A percentile compares a stretch with the other conserved stretches of the same genome.
Evolutionary conservation across 495 filamentous ascomycete genomes (phyloP).

Genomic region (Penicillium longicatenatum): DNA sequence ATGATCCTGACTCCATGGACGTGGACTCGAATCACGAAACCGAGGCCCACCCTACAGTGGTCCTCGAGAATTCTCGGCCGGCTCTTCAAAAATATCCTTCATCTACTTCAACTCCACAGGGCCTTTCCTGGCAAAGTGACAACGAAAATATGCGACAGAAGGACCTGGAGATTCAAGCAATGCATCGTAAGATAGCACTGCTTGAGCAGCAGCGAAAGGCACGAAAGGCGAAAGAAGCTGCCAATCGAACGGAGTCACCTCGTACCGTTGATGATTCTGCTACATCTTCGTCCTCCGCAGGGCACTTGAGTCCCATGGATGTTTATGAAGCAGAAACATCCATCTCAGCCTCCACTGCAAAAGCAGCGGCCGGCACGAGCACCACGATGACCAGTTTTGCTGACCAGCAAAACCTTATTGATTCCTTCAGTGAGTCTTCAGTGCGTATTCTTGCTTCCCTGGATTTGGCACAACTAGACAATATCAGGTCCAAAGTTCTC

Average conservation of each 20-base stretch:
- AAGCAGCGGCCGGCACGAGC: neutral
- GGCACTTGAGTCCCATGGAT: constrained; percentile 15
- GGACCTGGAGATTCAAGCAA: constrained; percentile 69
- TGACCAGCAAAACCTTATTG: constrained; percentile 8
- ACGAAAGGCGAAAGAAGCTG: constrained; percentile 56
- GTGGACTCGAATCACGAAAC: constrained; percentile 26
- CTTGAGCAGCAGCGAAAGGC: constrained; percentile 67
- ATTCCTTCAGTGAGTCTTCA: constrained; percentile 18
- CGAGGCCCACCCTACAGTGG: neutral
- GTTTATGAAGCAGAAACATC: constrained; percentile 11
- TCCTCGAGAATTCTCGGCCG: constrained; percentile 6
- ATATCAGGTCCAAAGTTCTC: constrained; percentile 34
- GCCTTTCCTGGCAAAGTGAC: constrained; percentile 34
- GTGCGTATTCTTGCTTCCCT: constrained; percentile 16
- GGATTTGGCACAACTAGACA: constrained; percentile 26
- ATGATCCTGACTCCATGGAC: constrained; percentile 43
- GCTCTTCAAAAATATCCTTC: constrained; percentile 15
- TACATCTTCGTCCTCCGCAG: constrained; percentile 17
- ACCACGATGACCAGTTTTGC: constrained; percentile 3
- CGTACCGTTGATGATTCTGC: constrained; percentile 20
- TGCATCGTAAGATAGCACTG: constrained; percentile 76
- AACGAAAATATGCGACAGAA: constrained; percentile 62
- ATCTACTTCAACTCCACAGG: constrained; percentile 43
- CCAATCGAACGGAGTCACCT: constrained; percentile 41
- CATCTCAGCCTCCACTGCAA: neutral